Base-by-base conservation (phyloP, 2,329 filamentous ascomycete species). In the Drechslerella coelobrocha region DNA sequence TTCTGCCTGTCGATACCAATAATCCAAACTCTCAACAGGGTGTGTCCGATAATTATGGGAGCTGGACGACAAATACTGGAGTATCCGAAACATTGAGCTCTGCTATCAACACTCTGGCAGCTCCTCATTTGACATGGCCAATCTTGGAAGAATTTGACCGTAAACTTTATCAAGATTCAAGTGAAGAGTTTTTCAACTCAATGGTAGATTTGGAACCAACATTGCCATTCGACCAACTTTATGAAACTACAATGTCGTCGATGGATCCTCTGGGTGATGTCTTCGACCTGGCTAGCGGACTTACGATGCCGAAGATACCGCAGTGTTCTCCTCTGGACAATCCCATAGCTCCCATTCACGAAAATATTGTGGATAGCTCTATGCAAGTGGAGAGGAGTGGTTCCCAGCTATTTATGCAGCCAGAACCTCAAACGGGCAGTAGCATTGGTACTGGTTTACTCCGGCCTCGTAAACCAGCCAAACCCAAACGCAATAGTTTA, bases 171-270 rank as follows among this genome's bases (percentile, higher is more conserved):
- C 14, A 23, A 41, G 5, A 7, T 12, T 21, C 48, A 5, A 31
- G 6, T n/a, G 19, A 50, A 10, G 14, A 29, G 1, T 56, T 19
- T 27, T 26, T 63, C 3, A 23, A 29, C 6, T 26, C 21, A 37
- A 41, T 54, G 10, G 41, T 51, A 23, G 51, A 51, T 4, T 19
- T 63, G 1, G n/a, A 31, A 12, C 9, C 26, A 14, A 56, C 26
- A 7, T 63, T 53, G 47, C 31, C 60, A 1, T 43, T 41, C 24
- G 51, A 50, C 21, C 31, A 63, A 9, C 23, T 45, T 2, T 63
- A 56, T 23, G 9, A 14, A 0, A 27, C 17, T 14, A 29, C 17
- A 17, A 23, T 62, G 14, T 24, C 41, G 8, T 26, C 8, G 0
- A 39, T 63, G 29, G 43, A 63, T 41, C 27, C 51, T 2, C n/a